A percentile compares a stretch with the other conserved stretches of the same genome.
Evolutionary conservation across 1,284 basidiomycete species (phyloP).

Genomic region (Naganishia sp.): DNA sequence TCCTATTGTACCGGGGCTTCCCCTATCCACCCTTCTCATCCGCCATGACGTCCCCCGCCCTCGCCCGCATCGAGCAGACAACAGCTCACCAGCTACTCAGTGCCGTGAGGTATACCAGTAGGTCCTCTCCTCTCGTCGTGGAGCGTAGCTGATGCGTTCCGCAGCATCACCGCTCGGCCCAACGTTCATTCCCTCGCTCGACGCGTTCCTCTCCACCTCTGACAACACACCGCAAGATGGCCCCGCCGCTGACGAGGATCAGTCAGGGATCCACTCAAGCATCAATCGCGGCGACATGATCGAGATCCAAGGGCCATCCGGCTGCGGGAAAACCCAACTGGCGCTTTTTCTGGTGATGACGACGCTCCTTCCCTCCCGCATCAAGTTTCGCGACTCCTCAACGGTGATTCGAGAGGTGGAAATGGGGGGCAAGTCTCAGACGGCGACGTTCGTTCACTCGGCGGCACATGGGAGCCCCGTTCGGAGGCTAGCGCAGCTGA

Average conservation of each 20-base stretch:
- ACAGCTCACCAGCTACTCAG: conserved; percentile 20
- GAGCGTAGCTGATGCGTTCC: neutral
- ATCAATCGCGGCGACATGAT: conserved; percentile 51
- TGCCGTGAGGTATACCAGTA: conserved; percentile 30
- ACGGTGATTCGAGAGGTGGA: conserved; percentile 13
- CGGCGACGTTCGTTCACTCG: conserved; percentile 41
- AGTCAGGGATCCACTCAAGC: conserved; percentile 33
- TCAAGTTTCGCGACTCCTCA: neutral
- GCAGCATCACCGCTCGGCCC: conserved; percentile 49
- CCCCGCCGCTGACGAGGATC: neutral
- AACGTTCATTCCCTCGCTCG: conserved; percentile 46
- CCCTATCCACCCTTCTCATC: no score
- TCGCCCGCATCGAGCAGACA: no score
- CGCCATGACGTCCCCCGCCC: no score
- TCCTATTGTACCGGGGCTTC: no score
- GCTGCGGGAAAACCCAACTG: conserved; percentile 44
- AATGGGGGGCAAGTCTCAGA: conserved; percentile 41
- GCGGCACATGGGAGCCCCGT: conserved; percentile 38
- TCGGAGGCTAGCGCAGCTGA: conserved; percentile 32
- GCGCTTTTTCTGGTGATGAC: conserved; percentile 32
- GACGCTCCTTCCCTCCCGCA: conserved; percentile 21
- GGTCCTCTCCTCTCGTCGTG: neutral
- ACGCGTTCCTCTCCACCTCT: conserved; percentile 39
- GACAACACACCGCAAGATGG: conserved; percentile 26
- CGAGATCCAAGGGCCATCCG: conserved; percentile 48